Evolutionary conservation across 306 rosid genomes (phyloP).

Genomic region (Mimosa pudica): DNA sequence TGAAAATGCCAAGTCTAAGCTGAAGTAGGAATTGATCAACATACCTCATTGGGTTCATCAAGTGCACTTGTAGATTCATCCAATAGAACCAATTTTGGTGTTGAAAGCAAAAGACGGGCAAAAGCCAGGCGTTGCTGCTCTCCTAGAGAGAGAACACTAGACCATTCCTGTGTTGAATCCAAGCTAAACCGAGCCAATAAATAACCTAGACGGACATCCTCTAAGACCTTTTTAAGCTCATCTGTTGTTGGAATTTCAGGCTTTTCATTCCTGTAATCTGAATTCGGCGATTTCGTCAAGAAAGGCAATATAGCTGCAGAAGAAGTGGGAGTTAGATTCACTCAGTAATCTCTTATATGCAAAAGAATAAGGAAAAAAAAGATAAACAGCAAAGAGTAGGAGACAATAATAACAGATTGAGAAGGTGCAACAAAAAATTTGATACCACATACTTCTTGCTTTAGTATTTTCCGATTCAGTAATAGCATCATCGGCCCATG

Average conservation of each 20-base stretch:
- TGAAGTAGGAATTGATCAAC: constrained; percentile 33
- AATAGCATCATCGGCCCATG: constrained; percentile 66
- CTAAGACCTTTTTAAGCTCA: constrained; percentile 71
- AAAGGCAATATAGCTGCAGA: constrained; percentile 74
- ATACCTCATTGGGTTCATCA: constrained; percentile 95
- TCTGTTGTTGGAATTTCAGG: constrained; percentile 66
- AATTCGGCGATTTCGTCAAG: constrained; percentile 52
- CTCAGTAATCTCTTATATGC: constrained; percentile 18
- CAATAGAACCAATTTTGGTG: constrained; percentile 74
- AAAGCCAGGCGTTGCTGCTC: constrained; percentile 98
- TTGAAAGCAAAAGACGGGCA: constrained; percentile 87
- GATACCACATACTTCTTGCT: constrained; percentile 51
- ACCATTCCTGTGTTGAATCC: constrained; percentile 87
- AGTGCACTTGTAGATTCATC: constrained; percentile 97
- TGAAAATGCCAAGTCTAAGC: neutral
- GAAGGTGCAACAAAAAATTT: constrained; percentile 14
- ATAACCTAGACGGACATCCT: constrained; percentile 80
- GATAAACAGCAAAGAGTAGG: neutral
- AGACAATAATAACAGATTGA: neutral
- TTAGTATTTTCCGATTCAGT: constrained; percentile 41
- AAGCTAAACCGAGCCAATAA: constrained; percentile 73
- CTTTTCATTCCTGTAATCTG: constrained; percentile 42
- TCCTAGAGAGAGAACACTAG: constrained; percentile 95
- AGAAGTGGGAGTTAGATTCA: constrained; percentile 26
- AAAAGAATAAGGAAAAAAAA: neutral